Percentiles rank a stretch among this genome's conserved stretches.
Conservation (phyloP, 1,139 yeast species). For the Sugiyamaella paludigena region DNA sequence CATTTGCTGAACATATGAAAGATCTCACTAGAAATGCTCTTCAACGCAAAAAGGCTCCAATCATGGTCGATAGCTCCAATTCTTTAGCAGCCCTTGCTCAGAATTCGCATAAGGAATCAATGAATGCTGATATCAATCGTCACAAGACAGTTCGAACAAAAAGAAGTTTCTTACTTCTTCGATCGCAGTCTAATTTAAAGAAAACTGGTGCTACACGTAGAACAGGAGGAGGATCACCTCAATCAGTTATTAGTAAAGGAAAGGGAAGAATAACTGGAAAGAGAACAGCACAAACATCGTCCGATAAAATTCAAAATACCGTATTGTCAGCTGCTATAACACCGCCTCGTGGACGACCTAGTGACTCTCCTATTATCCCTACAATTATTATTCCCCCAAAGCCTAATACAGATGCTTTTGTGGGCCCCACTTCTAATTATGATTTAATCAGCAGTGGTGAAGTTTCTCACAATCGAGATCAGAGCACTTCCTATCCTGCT, state of each 20-base stretch:
- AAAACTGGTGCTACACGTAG: conserved; percentile 5
- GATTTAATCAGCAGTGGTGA: not conserved
- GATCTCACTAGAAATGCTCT: conserved; percentile 16
- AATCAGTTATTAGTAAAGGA: too few relatives aligned
- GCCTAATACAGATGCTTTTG: not conserved
- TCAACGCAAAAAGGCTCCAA: conserved; percentile 12
- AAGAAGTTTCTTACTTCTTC: conserved; percentile 4
- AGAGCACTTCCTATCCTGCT: not conserved
- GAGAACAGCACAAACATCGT: too few relatives aligned
- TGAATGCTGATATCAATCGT: conserved; percentile 11
- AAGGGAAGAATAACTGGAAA: too few relatives aligned
- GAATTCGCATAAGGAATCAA: not conserved
- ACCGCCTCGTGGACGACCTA: too few relatives aligned
- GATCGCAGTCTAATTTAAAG: conserved; percentile 14
- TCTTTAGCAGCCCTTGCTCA: not conserved
- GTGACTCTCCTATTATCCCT: too few relatives aligned
- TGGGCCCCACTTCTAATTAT: too few relatives aligned
- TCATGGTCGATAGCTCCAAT: conserved; percentile 10
- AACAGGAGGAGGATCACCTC: too few relatives aligned
- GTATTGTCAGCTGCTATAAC: too few relatives aligned
- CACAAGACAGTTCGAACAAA: conserved; percentile 9
- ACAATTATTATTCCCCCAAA: not conserved
- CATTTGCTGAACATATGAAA: conserved; percentile 11
- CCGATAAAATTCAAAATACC: too few relatives aligned
- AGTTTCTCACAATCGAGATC: too few relatives aligned